Percentiles rank a stretch among this genome's conserved stretches.
Evolutionary conservation across 2,329 filamentous ascomycete genomes (phyloP).

Genomic region (Didymella arachidicola): DNA sequence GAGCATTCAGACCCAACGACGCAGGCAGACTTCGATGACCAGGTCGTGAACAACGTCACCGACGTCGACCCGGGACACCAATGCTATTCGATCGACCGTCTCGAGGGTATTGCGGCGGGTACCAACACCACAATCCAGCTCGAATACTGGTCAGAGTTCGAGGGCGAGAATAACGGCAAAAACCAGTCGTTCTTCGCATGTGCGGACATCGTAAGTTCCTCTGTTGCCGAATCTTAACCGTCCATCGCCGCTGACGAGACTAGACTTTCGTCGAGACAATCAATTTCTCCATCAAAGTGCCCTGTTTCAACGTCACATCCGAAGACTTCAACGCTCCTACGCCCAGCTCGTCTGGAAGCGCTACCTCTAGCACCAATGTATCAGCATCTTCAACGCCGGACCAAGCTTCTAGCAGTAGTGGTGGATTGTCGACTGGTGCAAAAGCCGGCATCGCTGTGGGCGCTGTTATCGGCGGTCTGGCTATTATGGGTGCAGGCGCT

Average conservation of each 20-base stretch:
- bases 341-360: slow-evolving; percentile 20
- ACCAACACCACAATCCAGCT: slow-evolving; percentile 58
- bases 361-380: slow-evolving; percentile 35
- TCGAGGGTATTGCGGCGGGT: slow-evolving; percentile 47
- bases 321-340: slow-evolving; percentile 45
- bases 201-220: slow-evolving; percentile 51
- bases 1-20: slow-evolving; percentile 44
- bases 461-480: slow-evolving; percentile 37
- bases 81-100: slow-evolving; percentile 53
- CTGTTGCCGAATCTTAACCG: neutral
- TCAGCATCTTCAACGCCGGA: slow-evolving; percentile 27
- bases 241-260: neutral
- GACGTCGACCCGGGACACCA: slow-evolving; percentile 55
- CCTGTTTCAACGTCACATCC: slow-evolving; percentile 58
- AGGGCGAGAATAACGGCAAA: slow-evolving; percentile 49
- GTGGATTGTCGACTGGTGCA: slow-evolving; percentile 50
- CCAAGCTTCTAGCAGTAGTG: slow-evolving; percentile 18
- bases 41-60: slow-evolving; percentile 48
- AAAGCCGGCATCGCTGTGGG: slow-evolving; percentile 56
- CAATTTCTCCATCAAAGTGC: slow-evolving; percentile 53
- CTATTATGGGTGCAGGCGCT: slow-evolving; percentile 29
- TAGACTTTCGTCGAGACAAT: slow-evolving; percentile 51
- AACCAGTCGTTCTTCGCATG: slow-evolving; percentile 58
- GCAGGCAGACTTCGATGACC: slow-evolving; percentile 52
- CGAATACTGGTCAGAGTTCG: slow-evolving; percentile 54